phyloP scores from a whole-genome alignment of 164 flowering plant species.

The Macadamia tetraphylla region DNA sequence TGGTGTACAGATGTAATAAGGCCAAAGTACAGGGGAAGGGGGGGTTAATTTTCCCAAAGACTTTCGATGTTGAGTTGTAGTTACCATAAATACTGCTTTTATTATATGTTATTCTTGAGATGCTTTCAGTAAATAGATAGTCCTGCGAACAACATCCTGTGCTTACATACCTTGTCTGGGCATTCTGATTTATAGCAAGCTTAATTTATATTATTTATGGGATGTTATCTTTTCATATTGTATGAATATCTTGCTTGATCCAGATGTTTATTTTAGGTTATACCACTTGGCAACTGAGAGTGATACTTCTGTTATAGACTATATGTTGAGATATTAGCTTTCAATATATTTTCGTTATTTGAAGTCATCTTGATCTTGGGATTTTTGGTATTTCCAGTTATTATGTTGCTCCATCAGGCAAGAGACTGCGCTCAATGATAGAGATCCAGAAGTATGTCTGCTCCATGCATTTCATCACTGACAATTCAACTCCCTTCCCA shows the following conservation, averaged over 20 bases:
- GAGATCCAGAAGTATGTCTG: conserved; percentile 62
- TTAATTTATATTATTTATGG: not conserved
- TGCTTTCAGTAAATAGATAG: not conserved
- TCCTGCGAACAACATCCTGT: no score
- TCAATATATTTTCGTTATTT: not conserved
- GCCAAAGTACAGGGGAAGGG: no score
- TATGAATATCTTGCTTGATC: not conserved
- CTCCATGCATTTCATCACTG: not conserved
- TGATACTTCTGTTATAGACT: not conserved
- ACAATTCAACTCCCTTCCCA: not conserved
- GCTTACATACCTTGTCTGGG: no score
- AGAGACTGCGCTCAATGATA: conserved; percentile 79
- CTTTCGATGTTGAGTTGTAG: no score
- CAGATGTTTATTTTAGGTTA: not conserved
- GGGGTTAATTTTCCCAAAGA: no score
- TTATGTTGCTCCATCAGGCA: conserved; percentile 76
- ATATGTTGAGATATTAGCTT: not conserved
- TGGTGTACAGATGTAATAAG: no score
- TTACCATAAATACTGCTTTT: no score
- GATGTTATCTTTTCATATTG: not conserved
- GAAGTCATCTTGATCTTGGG: not conserved
- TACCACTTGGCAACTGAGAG: not conserved
- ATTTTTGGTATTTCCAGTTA: conserved; percentile 42
- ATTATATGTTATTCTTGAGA: not conserved
- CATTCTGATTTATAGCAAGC: not conserved